A percentile compares a stretch with the other conserved stretches of the same genome.
Conservation (phyloP, 768 basidiomycete genomes). For the Rhodocollybia butyracea region DNA sequence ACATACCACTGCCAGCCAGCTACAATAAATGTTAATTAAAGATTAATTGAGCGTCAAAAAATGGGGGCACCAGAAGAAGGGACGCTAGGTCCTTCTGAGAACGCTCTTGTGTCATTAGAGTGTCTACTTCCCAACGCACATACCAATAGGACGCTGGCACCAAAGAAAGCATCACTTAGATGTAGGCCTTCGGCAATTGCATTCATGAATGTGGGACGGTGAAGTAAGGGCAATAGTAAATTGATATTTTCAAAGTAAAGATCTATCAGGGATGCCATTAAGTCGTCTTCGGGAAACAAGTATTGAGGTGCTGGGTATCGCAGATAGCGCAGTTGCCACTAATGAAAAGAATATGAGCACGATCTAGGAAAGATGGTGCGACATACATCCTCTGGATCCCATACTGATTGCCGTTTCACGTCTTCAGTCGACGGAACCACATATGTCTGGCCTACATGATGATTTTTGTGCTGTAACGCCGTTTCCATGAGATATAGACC, state of each 20-base stretch:
- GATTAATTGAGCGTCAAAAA: not conserved
- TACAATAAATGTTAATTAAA: not conserved
- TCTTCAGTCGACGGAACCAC: slow-evolving; percentile 20
- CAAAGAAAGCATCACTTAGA: slow-evolving; percentile 38
- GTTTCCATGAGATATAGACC: slow-evolving; percentile 49
- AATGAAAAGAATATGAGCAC: not conserved
- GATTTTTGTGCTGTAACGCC: slow-evolving; percentile 55
- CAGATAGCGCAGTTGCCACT: slow-evolving; percentile 28
- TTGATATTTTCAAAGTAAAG: slow-evolving; percentile 45
- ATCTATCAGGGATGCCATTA: slow-evolving; percentile 40
- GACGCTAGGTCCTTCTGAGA: slow-evolving; percentile 42
- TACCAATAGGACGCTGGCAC: slow-evolving; percentile 50
- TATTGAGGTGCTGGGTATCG: slow-evolving; percentile 14
- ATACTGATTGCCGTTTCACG: slow-evolving; percentile 38
- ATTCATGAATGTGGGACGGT: slow-evolving; percentile 33
- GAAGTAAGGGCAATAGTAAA: slow-evolving; percentile 37
- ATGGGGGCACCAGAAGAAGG: slow-evolving; percentile 21
- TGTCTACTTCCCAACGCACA: slow-evolving; percentile 65
- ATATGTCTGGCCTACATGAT: slow-evolving; percentile 39
- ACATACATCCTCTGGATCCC: slow-evolving; percentile 35
- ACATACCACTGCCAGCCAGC: slow-evolving; percentile 67
- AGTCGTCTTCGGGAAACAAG: slow-evolving; percentile 30
- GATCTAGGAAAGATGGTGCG: slow-evolving; percentile 14
- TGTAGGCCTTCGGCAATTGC: slow-evolving; percentile 26
- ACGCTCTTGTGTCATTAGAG: slow-evolving; percentile 60